Percentiles rank a stretch among this genome's conserved stretches.
phyloP scores from a whole-genome alignment of 495 filamentous ascomycete species.

The Hypoxylon lienhwacheense region DNA sequence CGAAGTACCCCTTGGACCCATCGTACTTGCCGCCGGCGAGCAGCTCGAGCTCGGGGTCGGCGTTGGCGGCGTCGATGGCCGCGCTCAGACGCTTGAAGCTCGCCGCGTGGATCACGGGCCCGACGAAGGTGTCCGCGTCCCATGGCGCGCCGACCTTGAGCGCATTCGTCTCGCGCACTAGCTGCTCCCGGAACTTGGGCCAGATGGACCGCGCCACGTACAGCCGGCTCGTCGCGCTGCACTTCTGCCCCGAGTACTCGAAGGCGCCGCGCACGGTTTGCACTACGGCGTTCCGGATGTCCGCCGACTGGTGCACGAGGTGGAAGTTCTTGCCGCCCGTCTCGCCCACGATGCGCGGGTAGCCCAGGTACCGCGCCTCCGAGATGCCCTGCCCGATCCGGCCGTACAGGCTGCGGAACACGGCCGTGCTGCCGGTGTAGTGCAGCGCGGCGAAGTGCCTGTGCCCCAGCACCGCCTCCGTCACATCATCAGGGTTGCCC shows the following conservation, averaged over 20 bases:
- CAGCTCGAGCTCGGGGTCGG: slow-evolving; percentile 63
- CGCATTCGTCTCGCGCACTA: slow-evolving; percentile 66
- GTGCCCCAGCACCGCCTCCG: slow-evolving; percentile 66
- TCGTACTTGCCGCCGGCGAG: slow-evolving; percentile 72
- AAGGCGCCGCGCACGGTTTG: slow-evolving; percentile 86
- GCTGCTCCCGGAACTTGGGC: slow-evolving; percentile 61
- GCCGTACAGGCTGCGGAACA: slow-evolving; percentile 76
- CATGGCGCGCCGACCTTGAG: slow-evolving; percentile 70
- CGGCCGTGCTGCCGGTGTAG: slow-evolving; percentile 78
- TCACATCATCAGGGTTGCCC: slow-evolving; percentile 75
- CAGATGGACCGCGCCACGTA: slow-evolving; percentile 75
- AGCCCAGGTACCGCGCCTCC: slow-evolving; percentile 68
- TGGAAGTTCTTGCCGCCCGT: slow-evolving; percentile 95
- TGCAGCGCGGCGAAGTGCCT: slow-evolving; percentile 74
- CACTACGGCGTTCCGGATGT: slow-evolving; percentile 72
- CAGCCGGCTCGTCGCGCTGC: slow-evolving; percentile 74
- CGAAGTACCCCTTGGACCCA: slow-evolving; percentile 66
- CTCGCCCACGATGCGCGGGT: slow-evolving; percentile 82
- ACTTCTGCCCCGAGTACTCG: slow-evolving; percentile 91
- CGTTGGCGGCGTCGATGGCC: slow-evolving; percentile 68
- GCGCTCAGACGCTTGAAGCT: slow-evolving; percentile 71
- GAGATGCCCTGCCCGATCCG: slow-evolving; percentile 69
- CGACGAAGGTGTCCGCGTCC: slow-evolving; percentile 70
- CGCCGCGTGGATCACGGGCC: slow-evolving; percentile 73
- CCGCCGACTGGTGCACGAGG: slow-evolving; percentile 72